Evolutionary conservation across 1,284 basidiomycete genomes (phyloP), one percentile per base, ranked within the genome.

Genomic region (Sanghuangporus weigelae): DNA sequence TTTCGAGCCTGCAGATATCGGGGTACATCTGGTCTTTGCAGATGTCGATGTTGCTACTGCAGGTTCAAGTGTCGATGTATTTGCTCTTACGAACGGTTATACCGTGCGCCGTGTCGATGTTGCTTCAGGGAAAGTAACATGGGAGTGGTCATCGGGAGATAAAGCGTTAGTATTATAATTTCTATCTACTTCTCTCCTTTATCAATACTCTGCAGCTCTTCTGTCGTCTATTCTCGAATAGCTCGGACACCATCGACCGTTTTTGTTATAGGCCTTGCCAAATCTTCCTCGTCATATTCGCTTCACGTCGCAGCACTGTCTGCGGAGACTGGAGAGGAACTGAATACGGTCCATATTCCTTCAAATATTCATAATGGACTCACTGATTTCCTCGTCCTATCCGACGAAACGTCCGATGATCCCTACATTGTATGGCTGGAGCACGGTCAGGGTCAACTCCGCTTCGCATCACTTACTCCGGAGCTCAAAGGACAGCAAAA

Each of bases 371-470:
- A 75, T 1, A 74, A 81, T 44, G 81, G 79, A 0, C 70, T 82
- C 3, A 69, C 76, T 14, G 79, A 82, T 49, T 74, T 85, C 58
- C 67, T 79, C 23, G 64, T 75, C 3, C 70, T 86, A 56, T 72
- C 72, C 14, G 54, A 59, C 56, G 16, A 71, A 40, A 42, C 68
- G 36, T 40, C 70, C 21, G 58, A 72, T 62, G 36, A 70, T 26
- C 79, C 78, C 19, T 77, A 79, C 12, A 73, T 87, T 4, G 78
- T 84, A 2, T 95, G 93, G 93, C 73, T 89, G 7, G 90, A 93
- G 66, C 74, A 81, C 23, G 58, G 57, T 19, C 57, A 59, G 46
- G 81, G 80, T n/a, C 69, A 74, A 0, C 76, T 91, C 31, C 79
- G 78, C 59, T 81, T 82, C 40, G 74, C 90, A 5, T 70, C 76